A percentile compares a stretch with the other conserved stretches of the same genome.
Evolutionary conservation across 2,329 filamentous ascomycete species (phyloP).

Genomic region (Cladosporium halotolerans): DNA sequence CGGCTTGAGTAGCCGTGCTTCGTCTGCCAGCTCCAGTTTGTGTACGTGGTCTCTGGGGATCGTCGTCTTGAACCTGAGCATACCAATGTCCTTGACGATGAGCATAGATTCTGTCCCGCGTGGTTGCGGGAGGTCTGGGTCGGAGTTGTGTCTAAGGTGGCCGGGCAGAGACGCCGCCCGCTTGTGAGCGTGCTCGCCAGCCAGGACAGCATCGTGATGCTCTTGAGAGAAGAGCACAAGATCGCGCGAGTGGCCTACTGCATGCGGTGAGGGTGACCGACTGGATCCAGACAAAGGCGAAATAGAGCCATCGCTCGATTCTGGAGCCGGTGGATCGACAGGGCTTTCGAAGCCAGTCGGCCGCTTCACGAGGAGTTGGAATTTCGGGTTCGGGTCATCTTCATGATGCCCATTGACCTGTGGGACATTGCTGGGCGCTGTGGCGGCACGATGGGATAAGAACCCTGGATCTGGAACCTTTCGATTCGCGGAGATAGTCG

Average conservation of each 20-base stretch:
- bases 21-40: conserved; percentile 20
- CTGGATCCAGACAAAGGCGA: conserved; percentile 7
- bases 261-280: conserved; percentile 5
- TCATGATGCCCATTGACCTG: conserved; percentile 5
- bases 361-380: conserved; percentile 18
- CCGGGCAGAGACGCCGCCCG: not conserved
- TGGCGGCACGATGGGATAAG: not conserved
- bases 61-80: conserved; percentile 8
- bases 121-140: conserved; percentile 2
- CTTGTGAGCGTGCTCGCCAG: not conserved
- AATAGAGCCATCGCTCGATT: conserved; percentile 4
- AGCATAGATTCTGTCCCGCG: conserved; percentile 4
- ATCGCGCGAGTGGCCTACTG: not conserved
- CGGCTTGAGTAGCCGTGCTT: conserved; percentile 22
- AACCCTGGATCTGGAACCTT: not conserved
- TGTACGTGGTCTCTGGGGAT: conserved; percentile 25
- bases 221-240: conserved; percentile 7
- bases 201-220: not conserved
- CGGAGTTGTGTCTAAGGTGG: conserved; percentile 4
- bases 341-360: conserved; percentile 17
- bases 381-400: conserved; percentile 4
- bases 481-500: not conserved
- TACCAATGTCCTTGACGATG: conserved; percentile 17
- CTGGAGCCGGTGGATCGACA: not conserved
- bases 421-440: not conserved